These are phyloP conservation scores for Colletotrichum tamarilloi DNA, from an alignment of 2,329 filamentous ascomycete species.

Conservation along the genomic window DNA sequence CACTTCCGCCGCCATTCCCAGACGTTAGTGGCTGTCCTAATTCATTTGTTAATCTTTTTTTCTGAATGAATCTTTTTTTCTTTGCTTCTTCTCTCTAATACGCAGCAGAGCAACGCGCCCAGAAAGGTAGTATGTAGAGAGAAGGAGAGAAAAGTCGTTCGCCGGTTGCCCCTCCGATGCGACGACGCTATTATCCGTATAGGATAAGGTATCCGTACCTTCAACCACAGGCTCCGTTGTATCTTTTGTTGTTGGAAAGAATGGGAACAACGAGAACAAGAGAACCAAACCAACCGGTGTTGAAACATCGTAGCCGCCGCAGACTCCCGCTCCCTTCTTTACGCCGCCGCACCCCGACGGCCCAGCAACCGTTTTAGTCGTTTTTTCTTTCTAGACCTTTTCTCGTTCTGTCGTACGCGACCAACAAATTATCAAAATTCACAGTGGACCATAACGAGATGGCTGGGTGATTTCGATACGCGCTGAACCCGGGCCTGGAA, in stretches of 20 bases:
- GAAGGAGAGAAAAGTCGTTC: neutral
- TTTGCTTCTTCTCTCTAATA: neutral
- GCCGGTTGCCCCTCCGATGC: constrained; percentile 1
- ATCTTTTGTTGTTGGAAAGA: neutral
- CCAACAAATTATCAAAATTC: neutral
- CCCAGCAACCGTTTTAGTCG: neutral
- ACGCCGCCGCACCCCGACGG: neutral
- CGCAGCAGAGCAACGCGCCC: neutral
- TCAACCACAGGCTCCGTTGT: too few species aligned
- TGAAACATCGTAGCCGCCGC: neutral
- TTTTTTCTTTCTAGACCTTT: neutral
- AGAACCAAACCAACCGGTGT: neutral
- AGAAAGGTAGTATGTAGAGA: too few species aligned
- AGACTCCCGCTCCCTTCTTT: neutral
- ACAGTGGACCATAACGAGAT: constrained; percentile 26
- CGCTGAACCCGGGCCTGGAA: constrained; percentile 22
- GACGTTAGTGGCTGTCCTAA: constrained; percentile 30
- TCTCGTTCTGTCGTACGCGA: neutral
- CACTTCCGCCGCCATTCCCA: constrained; percentile 25
- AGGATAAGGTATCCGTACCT: neutral
- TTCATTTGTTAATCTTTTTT: constrained; percentile 16
- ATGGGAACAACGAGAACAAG: neutral
- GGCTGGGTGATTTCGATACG: constrained; percentile 35
- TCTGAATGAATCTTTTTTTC: neutral
- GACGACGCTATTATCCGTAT: neutral